phyloP scores from a whole-genome alignment of 768 basidiomycete species.

The Tylopilus subfusipes region DNA sequence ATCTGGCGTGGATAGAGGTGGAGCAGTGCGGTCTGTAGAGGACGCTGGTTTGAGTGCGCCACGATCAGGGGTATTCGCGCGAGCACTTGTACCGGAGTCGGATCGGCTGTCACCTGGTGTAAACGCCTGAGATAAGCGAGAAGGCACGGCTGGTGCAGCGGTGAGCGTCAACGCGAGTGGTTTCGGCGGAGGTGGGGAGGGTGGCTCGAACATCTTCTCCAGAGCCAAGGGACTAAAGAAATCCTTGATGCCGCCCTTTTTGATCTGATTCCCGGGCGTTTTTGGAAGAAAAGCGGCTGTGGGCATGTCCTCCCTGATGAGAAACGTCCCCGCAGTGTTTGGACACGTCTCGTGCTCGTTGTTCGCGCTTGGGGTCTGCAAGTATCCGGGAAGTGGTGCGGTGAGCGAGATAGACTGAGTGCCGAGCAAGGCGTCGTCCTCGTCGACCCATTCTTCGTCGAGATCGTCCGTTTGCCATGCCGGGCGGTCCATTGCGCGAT shows the following conservation, averaged over 20 bases:
- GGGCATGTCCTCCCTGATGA: constrained; percentile 67
- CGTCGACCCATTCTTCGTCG: constrained; percentile 87
- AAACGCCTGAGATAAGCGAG: constrained; percentile 38
- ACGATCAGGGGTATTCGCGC: constrained; percentile 11
- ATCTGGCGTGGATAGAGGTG: constrained; percentile 27
- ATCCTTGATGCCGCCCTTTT: constrained; percentile 65
- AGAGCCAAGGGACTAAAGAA: constrained; percentile 86
- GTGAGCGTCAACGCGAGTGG: constrained; percentile 19
- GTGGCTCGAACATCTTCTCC: constrained; percentile 92
- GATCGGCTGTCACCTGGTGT: constrained; percentile 29
- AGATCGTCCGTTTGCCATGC: constrained; percentile 90
- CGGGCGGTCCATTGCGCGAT: constrained; percentile 37
- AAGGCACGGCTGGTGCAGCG: constrained; percentile 31
- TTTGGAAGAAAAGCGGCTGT: constrained; percentile 55
- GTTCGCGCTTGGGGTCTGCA: constrained; percentile 43
- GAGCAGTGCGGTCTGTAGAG: constrained; percentile 6
- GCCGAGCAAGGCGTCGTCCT: constrained; percentile 38
- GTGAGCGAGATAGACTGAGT: constrained; percentile 61
- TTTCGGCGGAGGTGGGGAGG: constrained; percentile 61
- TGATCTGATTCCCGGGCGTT: constrained; percentile 55
- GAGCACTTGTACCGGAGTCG: constrained; percentile 18
- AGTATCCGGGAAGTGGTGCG: constrained; percentile 45
- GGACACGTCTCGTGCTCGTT: constrained; percentile 31
- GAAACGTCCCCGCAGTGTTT: constrained; percentile 60
- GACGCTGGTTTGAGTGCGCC: constrained; percentile 3